Conservation (phyloP, 164 flowering plant species). For the Stephania yunnanensis region DNA sequence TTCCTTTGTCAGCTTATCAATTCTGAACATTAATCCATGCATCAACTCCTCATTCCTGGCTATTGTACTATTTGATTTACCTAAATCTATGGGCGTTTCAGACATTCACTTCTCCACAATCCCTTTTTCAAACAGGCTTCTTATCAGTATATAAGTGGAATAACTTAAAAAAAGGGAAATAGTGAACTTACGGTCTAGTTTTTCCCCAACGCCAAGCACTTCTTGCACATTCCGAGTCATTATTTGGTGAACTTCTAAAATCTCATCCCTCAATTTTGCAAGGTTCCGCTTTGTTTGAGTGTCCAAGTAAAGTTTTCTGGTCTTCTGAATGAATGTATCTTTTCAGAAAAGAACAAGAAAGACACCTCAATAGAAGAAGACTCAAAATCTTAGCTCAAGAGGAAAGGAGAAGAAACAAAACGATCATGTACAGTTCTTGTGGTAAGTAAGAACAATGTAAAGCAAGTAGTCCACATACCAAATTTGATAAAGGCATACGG, state of each 20-base stretch:
- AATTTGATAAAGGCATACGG: slow-evolving; percentile 91
- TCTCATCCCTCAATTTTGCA: slow-evolving; percentile 85
- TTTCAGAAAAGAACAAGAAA: slow-evolving; percentile 14
- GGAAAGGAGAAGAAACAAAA: background rate
- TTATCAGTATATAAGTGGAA: background rate
- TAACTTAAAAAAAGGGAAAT: background rate
- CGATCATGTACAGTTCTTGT: background rate
- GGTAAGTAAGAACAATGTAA: background rate
- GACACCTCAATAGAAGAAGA: background rate
- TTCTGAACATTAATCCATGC: background rate
- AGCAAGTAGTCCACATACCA: slow-evolving; percentile 34
- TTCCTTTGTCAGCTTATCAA: background rate
- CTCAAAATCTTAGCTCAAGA: background rate
- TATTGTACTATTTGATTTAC: background rate
- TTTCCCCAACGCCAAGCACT: slow-evolving; percentile 98
- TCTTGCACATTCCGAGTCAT: slow-evolving; percentile 98
- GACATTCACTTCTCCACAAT: background rate
- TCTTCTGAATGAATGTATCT: slow-evolving; percentile 93
- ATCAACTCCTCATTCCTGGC: background rate
- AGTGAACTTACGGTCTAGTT: slow-evolving; percentile 83
- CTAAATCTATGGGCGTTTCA: background rate
- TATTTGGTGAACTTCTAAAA: slow-evolving; percentile 92
- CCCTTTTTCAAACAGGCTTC: background rate
- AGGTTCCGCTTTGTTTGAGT: slow-evolving; percentile 83
- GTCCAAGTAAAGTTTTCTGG: slow-evolving; percentile 83